Evolutionary conservation across 495 filamentous ascomycete genomes (phyloP).

Genomic region (Aspergillus panamensis): DNA sequence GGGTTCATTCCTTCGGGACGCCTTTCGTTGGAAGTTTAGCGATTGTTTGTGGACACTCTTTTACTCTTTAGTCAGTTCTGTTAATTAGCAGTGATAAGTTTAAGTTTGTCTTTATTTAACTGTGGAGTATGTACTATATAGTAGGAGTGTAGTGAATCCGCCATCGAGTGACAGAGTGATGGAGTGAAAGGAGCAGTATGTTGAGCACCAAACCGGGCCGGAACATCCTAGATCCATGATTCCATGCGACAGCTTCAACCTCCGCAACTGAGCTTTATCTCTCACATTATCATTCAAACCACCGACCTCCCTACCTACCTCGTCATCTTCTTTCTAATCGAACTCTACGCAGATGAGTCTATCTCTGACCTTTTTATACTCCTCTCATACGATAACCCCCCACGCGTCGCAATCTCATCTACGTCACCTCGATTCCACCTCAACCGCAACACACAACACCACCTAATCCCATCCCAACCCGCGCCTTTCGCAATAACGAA

Average conservation of each 20-base stretch:
- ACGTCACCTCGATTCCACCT: background rate
- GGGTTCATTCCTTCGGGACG: background rate
- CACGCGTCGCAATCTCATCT: background rate
- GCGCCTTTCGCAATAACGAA: background rate
- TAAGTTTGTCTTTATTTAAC: too few species aligned
- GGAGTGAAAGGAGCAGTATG: background rate
- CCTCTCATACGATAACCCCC: background rate
- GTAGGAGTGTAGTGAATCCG: too few species aligned
- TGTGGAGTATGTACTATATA: too few species aligned
- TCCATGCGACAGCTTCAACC: background rate
- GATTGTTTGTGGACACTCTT: conserved; percentile 1
- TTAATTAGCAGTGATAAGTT: background rate
- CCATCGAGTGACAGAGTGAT: too few species aligned
- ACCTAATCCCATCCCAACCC: background rate
- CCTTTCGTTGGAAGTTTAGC: conserved; percentile 7
- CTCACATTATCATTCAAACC: background rate
- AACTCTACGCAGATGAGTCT: too few species aligned
- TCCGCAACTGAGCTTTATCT: background rate
- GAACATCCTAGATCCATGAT: conserved; percentile 12
- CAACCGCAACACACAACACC: too few species aligned
- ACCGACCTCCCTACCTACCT: too few species aligned
- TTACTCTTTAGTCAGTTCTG: background rate
- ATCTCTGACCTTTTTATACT: background rate
- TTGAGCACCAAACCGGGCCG: conserved; percentile 9
- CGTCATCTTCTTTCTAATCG: too few species aligned